Evolutionary conservation across 164 flowering plant genomes (phyloP), one percentile per base, ranked within the genome.

Genomic region (Pachysandra terminalis): DNA sequence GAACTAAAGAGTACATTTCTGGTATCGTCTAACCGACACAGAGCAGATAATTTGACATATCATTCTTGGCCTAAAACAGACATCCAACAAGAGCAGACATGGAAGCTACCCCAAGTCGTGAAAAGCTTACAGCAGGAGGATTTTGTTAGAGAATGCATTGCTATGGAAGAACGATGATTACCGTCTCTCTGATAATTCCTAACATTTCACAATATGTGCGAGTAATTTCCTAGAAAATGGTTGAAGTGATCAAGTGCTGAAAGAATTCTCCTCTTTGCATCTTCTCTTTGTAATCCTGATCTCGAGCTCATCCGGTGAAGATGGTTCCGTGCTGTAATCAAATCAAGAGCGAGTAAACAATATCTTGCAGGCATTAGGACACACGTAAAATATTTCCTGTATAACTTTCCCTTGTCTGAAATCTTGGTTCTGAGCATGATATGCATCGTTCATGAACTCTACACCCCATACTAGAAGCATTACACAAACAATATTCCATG

Each of bases 241-340:
- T 83, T 61, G 90, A 84, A 13, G 65, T 5, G 15, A 88, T 60
- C 60, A 13, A 25, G 4, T 26, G 61, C 12, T 17, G 61, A 23
- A 12, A 58, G 1, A 58, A 87, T 37, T 54, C 74, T 16, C 79
- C 82, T 70, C 76, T 77, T 64, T 68, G 80, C 69, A n/a, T 82
- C 66, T 61, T 76, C 75, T 83, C 84, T 71, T 77, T 78, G 12
- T 27, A 45, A 21, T 80, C 77, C 64, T 78, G 71, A 63, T 75
- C 78, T 24, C 65, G 66, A 41, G n/a, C 66, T 72, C 77, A 37
- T 64, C 72, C 8, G 13, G 13, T 13, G 48, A 53, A 12, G 75
- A 64, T 57, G 61, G 25, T 56, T 63, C 67, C 14, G 51, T 51
- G 71, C 83, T 81, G 85, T 86, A n/a, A 77, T 35, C 59, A 37